phyloP scores from a whole-genome alignment of 257 asterid genomes.

The Echium plantagineum region DNA sequence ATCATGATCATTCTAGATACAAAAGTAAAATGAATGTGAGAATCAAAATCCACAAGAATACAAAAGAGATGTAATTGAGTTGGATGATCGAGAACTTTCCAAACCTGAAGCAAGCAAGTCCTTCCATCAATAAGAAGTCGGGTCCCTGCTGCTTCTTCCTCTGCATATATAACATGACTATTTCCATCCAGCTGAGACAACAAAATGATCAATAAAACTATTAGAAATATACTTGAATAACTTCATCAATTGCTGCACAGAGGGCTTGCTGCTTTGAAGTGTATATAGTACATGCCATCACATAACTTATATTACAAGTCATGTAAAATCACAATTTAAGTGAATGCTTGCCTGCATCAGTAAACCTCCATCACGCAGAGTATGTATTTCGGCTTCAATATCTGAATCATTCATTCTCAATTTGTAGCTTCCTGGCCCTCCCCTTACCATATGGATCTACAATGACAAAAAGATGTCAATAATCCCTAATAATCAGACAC shows the following conservation, averaged over 20 bases:
- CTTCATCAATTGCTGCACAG: background rate
- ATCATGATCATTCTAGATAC: slow-evolving; percentile 90
- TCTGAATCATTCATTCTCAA: slow-evolving; percentile 73
- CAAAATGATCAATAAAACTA: slow-evolving; percentile 15
- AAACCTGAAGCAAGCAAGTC: slow-evolving; percentile 98
- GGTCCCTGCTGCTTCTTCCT: slow-evolving; percentile 99
- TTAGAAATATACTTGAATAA: slow-evolving; percentile 2
- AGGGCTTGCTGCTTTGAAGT: background rate
- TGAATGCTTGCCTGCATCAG: slow-evolving; percentile 78
- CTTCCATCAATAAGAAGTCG: slow-evolving; percentile 99
- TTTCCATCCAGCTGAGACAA: slow-evolving; percentile 78
- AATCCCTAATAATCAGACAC: background rate
- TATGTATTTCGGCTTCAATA: slow-evolving; percentile 96
- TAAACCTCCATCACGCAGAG: slow-evolving; percentile 95
- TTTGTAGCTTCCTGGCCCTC: slow-evolving; percentile 92
- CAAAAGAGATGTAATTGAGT: background rate
- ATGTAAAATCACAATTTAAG: slow-evolving; percentile 7
- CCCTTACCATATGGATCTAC: slow-evolving; percentile 36
- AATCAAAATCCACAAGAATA: slow-evolving; percentile 7
- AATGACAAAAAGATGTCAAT: background rate
- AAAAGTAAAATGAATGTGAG: slow-evolving; percentile 6
- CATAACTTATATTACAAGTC: background rate
- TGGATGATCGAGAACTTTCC: slow-evolving; percentile 3
- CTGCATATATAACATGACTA: slow-evolving; percentile 92
- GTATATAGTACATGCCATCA: slow-evolving; percentile 1